Evolutionary conservation across 2,329 filamentous ascomycete species (phyloP).

Genomic region (Nemania bipapillata): DNA sequence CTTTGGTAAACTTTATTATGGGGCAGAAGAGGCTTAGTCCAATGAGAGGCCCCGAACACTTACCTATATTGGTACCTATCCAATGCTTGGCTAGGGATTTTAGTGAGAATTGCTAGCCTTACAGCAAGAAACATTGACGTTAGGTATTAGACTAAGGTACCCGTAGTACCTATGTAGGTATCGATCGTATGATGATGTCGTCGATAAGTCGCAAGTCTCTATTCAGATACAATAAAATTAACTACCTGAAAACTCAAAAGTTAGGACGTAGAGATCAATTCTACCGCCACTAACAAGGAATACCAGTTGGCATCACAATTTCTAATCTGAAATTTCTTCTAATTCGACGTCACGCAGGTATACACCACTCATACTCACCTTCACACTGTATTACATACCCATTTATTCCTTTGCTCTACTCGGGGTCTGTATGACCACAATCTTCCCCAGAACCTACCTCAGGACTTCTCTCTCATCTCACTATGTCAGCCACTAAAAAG

Average conservation of each 20-base stretch:
- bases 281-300: background rate
- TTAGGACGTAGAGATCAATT: background rate
- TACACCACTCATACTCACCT: background rate
- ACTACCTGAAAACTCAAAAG: background rate
- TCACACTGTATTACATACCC: too few species aligned
- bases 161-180: too few species aligned
- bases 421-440: background rate
- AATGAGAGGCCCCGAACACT: constrained; percentile 19
- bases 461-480: constrained; percentile 31
- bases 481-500: constrained; percentile 73
- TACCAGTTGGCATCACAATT: background rate
- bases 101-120: constrained; percentile 36
- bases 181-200: constrained; percentile 48
- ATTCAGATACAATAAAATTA: constrained; percentile 1
- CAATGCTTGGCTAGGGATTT: constrained; percentile 12
- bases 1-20: constrained; percentile 31
- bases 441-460: constrained; percentile 34
- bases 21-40: background rate
- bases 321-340: background rate
- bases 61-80: background rate
- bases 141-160: too few species aligned
- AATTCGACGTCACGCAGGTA: background rate
- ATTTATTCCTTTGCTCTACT: constrained; percentile 24
- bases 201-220: constrained; percentile 31
- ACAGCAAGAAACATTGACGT: constrained; percentile 13